Percentiles rank a stretch among this genome's conserved stretches.
phyloP scores from a whole-genome alignment of 2,329 filamentous ascomycete genomes.

The Colletotrichum sp. region DNA sequence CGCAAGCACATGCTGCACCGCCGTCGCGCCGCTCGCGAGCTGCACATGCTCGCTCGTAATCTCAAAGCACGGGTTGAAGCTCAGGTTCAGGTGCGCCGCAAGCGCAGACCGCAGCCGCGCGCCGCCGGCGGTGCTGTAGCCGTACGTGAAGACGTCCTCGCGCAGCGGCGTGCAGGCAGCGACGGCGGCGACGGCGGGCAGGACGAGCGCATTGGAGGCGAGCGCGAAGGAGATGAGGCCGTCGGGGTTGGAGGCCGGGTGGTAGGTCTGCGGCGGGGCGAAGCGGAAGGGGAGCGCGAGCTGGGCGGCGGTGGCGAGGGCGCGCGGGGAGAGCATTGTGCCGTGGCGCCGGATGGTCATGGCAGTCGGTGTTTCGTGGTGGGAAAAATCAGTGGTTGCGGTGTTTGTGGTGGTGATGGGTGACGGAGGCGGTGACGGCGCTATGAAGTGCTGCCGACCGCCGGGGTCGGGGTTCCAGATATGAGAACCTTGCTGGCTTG shows the following conservation, averaged over 20 bases:
- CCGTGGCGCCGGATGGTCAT: neutral
- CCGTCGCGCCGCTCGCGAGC: constrained; percentile 39
- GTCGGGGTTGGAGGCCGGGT: neutral
- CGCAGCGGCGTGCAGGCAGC: neutral
- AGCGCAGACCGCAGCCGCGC: constrained; percentile 35
- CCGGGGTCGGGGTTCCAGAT: neutral
- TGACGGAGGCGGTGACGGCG: neutral
- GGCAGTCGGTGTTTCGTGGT: neutral
- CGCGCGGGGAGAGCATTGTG: neutral
- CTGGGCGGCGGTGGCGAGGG: neutral
- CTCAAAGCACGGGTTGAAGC: constrained; percentile 34
- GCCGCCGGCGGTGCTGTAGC: constrained; percentile 39
- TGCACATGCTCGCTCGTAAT: constrained; percentile 36
- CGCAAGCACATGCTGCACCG: constrained; percentile 43
- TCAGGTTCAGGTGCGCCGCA: constrained; percentile 41
- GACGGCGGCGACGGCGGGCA: neutral
- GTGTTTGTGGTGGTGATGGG: neutral
- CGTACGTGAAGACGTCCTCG: constrained; percentile 38
- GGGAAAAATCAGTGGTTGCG: neutral
- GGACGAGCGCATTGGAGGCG: constrained; percentile 8
- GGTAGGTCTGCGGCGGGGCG: constrained; percentile 1
- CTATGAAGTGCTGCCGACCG: neutral
- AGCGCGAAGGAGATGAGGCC: constrained; percentile 13
- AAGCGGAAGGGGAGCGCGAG: constrained; percentile 12
- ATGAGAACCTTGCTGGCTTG: neutral